Evolutionary conservation across 345 rosid genomes (phyloP).

Genomic region (Gossypium arboreum): DNA sequence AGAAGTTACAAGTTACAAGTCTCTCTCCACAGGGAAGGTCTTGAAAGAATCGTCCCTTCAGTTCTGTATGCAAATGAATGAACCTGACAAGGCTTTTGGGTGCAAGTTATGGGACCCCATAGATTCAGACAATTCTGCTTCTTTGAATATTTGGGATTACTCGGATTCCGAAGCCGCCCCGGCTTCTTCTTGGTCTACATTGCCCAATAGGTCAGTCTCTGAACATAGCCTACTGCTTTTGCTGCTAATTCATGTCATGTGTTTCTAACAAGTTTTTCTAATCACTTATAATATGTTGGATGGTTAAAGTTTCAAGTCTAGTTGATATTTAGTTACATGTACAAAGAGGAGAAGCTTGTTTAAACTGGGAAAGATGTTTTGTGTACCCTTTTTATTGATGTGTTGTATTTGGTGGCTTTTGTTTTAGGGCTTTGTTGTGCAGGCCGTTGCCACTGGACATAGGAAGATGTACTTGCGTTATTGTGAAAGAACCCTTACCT

Average conservation of each 20-base stretch:
- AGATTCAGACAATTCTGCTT: conserved; percentile 63
- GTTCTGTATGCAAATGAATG: conserved; percentile 76
- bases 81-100: conserved; percentile 52
- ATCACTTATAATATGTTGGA: neutral
- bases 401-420: conserved; percentile 6
- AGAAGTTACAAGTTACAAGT: conserved; percentile 39
- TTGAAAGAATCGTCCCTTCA: conserved; percentile 75
- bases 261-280: neutral
- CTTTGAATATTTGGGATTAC: conserved; percentile 79
- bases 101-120: conserved; percentile 50
- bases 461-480: conserved; percentile 83
- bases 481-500: conserved; percentile 61
- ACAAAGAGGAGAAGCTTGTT: neutral
- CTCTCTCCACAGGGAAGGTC: conserved; percentile 50
- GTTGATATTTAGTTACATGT: neutral
- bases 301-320: conserved; percentile 3
- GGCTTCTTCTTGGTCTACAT: conserved; percentile 89
- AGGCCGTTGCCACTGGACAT: conserved; percentile 86
- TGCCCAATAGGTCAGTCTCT: conserved; percentile 64
- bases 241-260: neutral
- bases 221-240: neutral
- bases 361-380: no score
- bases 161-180: conserved; percentile 96
- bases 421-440: conserved; percentile 68
- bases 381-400: neutral